These are phyloP conservation scores for Epichloe sylvatica DNA, from an alignment of 2,329 filamentous ascomycete genomes.

Conservation along the genomic window DNA sequence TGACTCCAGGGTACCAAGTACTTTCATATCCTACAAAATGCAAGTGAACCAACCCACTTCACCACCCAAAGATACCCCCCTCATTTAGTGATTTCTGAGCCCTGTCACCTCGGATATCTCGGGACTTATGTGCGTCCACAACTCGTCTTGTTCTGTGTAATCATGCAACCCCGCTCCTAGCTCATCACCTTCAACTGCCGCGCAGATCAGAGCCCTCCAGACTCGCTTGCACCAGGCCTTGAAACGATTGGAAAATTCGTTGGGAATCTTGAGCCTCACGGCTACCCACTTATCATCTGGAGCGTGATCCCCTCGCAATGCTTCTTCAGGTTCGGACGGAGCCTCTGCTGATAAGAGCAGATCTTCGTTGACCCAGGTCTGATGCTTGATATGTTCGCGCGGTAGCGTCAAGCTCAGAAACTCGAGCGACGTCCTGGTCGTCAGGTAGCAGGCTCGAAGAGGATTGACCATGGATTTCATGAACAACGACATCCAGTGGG, in stretches of 20 bases:
- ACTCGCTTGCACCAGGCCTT: slow-evolving; percentile 29
- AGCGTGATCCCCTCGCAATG: slow-evolving; percentile 36
- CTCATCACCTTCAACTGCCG: slow-evolving; percentile 2
- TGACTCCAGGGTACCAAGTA: not conserved
- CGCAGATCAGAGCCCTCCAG: slow-evolving; percentile 8
- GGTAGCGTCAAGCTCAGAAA: slow-evolving; percentile 44
- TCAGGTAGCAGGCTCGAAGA: slow-evolving; percentile 46
- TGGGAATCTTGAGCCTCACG: slow-evolving; percentile 39
- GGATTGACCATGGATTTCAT: slow-evolving; percentile 52
- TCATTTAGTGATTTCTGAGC: not conserved
- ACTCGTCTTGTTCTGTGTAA: slow-evolving; percentile 10
- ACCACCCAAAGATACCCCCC: not conserved
- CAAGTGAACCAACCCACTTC: not conserved
- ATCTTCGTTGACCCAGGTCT: slow-evolving; percentile 38
- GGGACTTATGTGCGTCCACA: slow-evolving; percentile 13
- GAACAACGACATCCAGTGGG: slow-evolving; percentile 40
- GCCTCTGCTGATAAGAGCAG: slow-evolving; percentile 31
- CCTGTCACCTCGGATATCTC: not conserved
- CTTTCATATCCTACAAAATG: not conserved
- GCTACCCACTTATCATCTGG: slow-evolving; percentile 47
- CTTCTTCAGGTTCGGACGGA: slow-evolving; percentile 21
- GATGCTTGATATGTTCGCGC: slow-evolving; percentile 30
- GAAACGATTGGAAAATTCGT: slow-evolving; percentile 40
- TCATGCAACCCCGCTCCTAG: slow-evolving; percentile 9
- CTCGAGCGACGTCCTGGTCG: slow-evolving; percentile 47